Evolutionary conservation across 148 eudicot species (phyloP), one percentile per base, ranked within the genome.

Genomic region (Camellia sinensis): DNA sequence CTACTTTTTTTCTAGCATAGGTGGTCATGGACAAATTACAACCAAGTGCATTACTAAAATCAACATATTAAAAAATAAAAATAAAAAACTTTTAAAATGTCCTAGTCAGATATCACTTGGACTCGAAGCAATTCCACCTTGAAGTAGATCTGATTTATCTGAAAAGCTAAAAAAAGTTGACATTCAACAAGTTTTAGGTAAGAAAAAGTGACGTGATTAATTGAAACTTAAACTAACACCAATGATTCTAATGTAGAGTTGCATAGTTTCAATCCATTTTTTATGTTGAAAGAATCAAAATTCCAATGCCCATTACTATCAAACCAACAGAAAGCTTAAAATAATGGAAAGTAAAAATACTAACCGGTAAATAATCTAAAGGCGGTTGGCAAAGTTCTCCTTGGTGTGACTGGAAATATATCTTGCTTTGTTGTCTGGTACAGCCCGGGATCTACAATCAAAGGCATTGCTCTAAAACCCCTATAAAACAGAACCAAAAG

Each of bases 381-480:
- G 21, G 98, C 82, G 1, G 97, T 91, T 43, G 98, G 98, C 83
- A 92, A 77, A 73, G 79, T n/a, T 85, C 98, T 89, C 74, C 75
- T 81, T 0, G 93, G 92, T 56, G 81, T 79, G 76, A 87, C 93
- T 88, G 84, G 90, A 74, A 88, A 91, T 48, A 94, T 85, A 56
- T 87, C 90, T 11, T 88, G 83, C 63, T 94, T 94, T 37, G 46
- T 88, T 0, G 82, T 21, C 11, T 88, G 83, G 83, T 92, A 94
- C 74, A 94, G 93, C 41, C 98, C 98, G 6, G 98, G 97, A 73
- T 94, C 98, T 72, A 94, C 69, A 68, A 91, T 89, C 79, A 94
- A 74, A 14, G 98, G 98, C 91, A 82, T 86, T 69, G 89, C 98
- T 80, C 98, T 85, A 77, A 84, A 81, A 67, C 10, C 76, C 85